phyloP scores from a whole-genome alignment of 2,329 filamentous ascomycete species.

The Cadophora malorum region DNA sequence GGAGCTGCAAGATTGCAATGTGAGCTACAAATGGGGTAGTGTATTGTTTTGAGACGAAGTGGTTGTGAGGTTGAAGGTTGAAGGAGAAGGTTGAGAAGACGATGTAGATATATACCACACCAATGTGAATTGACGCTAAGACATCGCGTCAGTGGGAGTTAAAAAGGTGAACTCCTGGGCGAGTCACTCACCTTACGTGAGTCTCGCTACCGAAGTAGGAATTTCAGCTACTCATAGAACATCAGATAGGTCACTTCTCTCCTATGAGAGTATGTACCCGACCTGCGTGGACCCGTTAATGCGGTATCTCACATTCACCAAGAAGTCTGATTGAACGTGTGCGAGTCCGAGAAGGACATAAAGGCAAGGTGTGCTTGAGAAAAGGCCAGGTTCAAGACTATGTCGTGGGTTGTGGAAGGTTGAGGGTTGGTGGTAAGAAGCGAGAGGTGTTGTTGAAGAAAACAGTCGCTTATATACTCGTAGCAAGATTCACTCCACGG shows the following conservation, averaged over 20 bases:
- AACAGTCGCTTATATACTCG: not conserved
- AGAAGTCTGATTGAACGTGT: not conserved
- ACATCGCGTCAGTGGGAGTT: too few species aligned
- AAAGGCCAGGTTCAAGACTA: not conserved
- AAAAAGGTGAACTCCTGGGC: not conserved
- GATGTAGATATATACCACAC: too few species aligned
- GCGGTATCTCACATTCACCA: not conserved
- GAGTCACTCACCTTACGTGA: conserved; percentile 1
- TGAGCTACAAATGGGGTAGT: too few species aligned
- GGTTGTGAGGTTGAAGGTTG: too few species aligned
- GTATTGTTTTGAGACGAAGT: too few species aligned
- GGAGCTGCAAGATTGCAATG: too few species aligned
- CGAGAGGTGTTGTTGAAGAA: not conserved
- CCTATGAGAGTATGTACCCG: not conserved
- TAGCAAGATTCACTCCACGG: not conserved
- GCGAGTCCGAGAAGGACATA: not conserved
- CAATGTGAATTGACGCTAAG: too few species aligned
- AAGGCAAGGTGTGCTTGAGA: not conserved
- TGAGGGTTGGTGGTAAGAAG: not conserved
- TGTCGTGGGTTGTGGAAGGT: not conserved
- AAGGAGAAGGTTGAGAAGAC: too few species aligned
- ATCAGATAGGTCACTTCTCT: not conserved
- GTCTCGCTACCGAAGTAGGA: not conserved
- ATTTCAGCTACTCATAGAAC: not conserved
- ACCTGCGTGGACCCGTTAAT: not conserved